Evolutionary conservation across 2,329 filamentous ascomycete genomes (phyloP).

Genomic region (Xylariaceae sp.): DNA sequence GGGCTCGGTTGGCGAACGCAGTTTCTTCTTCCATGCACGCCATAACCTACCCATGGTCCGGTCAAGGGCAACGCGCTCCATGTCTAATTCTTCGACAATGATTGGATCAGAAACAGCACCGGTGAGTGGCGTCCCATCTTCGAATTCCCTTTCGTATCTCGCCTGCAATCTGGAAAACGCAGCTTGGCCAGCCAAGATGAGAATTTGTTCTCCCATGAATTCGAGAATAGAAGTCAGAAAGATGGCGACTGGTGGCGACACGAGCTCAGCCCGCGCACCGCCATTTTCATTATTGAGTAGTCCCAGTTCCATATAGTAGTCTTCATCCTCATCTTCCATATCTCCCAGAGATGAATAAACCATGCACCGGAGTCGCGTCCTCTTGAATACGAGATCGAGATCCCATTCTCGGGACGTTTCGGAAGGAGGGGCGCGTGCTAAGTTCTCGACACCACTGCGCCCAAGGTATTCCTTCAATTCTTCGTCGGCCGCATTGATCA

Average conservation of each 20-base stretch:
- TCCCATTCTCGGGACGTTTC: constrained; percentile 65
- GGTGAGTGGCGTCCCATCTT: constrained; percentile 43
- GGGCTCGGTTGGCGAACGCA: constrained; percentile 53
- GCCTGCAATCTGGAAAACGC: constrained; percentile 63
- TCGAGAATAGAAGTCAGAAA: constrained; percentile 94
- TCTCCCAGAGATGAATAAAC: constrained; percentile 95
- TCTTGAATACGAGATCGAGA: constrained; percentile 89
- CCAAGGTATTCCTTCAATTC: constrained; percentile 85
- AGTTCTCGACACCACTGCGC: constrained; percentile 68
- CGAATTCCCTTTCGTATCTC: constrained; percentile 55
- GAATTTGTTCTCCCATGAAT: constrained; percentile 84
- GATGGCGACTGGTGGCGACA: constrained; percentile 89
- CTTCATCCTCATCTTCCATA: constrained; percentile 96
- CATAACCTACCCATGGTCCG: constrained; percentile 82
- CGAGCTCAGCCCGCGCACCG: constrained; percentile 58
- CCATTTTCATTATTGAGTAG: constrained; percentile 56
- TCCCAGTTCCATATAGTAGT: constrained; percentile 77
- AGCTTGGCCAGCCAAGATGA: constrained; percentile 82
- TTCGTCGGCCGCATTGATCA: constrained; percentile 76
- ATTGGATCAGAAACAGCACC: constrained; percentile 58
- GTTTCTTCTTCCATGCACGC: constrained; percentile 90
- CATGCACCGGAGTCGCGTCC: constrained; percentile 90
- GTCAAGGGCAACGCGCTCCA: constrained; percentile 89
- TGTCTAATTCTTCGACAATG: constrained; percentile 83
- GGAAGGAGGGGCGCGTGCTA: constrained; percentile 49